Conservation (phyloP, 2,329 filamentous ascomycete genomes). For the Talaromyces funiculosus region DNA sequence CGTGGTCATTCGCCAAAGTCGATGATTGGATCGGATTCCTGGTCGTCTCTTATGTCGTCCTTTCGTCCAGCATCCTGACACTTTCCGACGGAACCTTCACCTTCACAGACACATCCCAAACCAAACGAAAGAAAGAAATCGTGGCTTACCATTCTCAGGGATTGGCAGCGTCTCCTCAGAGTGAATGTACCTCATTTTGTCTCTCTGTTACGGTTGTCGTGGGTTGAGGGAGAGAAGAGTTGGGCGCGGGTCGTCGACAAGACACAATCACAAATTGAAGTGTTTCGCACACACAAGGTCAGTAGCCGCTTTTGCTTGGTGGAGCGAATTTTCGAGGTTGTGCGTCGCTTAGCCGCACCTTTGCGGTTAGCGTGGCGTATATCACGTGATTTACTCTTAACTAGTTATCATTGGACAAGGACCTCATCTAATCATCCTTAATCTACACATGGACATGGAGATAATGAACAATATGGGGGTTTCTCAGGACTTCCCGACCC, state of each 20-base stretch:
- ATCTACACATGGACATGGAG: background rate
- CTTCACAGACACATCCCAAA: conserved; percentile 12
- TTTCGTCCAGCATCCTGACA: background rate
- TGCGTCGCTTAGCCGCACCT: conserved; percentile 38
- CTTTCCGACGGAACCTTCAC: background rate
- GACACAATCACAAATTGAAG: conserved; percentile 26
- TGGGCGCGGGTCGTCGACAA: conserved; percentile 25
- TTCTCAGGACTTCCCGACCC: background rate
- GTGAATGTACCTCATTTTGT: conserved; percentile 99
- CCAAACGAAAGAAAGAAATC: background rate
- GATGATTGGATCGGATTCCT: background rate
- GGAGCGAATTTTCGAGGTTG: conserved; percentile 38
- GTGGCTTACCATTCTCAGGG: conserved; percentile 86
- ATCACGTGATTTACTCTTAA: conserved; percentile 24
- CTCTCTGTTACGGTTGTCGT: conserved; percentile 22
- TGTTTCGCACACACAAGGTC: conserved; percentile 15
- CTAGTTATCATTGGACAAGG: background rate
- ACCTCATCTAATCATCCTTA: background rate
- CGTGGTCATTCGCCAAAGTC: background rate
- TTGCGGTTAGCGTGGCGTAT: conserved; percentile 29
- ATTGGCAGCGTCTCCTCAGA: conserved; percentile 92
- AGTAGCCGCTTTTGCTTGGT: conserved; percentile 21
- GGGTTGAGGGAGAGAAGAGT: conserved; percentile 32
- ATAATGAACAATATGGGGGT: background rate
- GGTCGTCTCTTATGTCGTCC: background rate